These are phyloP conservation scores for Neonectria faginata DNA, from an alignment of 2,329 filamentous ascomycete species.

Conservation along the genomic window DNA sequence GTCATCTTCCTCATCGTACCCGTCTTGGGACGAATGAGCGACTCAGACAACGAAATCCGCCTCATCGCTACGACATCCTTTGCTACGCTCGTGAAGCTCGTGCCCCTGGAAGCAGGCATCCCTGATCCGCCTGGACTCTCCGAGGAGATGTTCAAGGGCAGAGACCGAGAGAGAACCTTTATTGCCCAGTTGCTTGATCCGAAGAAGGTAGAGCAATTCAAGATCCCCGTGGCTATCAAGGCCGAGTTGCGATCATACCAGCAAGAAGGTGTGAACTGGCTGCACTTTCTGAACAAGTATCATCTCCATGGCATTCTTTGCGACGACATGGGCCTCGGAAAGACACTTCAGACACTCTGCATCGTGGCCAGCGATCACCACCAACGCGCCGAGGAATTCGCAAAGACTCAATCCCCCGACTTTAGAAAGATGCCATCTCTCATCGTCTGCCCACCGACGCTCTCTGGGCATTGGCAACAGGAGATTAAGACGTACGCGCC, in stretches of 20 bases:
- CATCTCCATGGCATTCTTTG: slow-evolving; percentile 98
- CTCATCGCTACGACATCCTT: slow-evolving; percentile 97
- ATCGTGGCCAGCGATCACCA: slow-evolving; percentile 99
- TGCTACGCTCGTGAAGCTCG: slow-evolving; percentile 94
- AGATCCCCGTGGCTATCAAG: slow-evolving; percentile 96
- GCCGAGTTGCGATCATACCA: slow-evolving; percentile 96
- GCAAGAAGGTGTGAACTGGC: slow-evolving; percentile 98
- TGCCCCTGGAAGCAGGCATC: slow-evolving; percentile 96
- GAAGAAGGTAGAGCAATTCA: slow-evolving; percentile 94
- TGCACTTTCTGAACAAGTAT: slow-evolving; percentile 97
- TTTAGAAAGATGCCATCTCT: slow-evolving; percentile 85
- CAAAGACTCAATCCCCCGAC: slow-evolving; percentile 82
- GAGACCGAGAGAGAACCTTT: slow-evolving; percentile 95
- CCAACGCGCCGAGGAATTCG: slow-evolving; percentile 88
- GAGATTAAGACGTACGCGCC: slow-evolving; percentile 96
- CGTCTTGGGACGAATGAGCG: slow-evolving; percentile 96
- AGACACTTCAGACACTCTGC: slow-evolving; percentile 96
- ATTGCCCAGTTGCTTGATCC: slow-evolving; percentile 96
- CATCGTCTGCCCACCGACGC: slow-evolving; percentile 94
- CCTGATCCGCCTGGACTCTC: slow-evolving; percentile 95
- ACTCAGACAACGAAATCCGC: slow-evolving; percentile 95
- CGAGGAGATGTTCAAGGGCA: slow-evolving; percentile 85
- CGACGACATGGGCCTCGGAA: slow-evolving; percentile 98
- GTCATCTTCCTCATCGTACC: slow-evolving; percentile 99
- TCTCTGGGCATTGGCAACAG: slow-evolving; percentile 98